Evolutionary conservation across 2,329 filamentous ascomycete species (phyloP).

Genomic region (Fusarium sp.): DNA sequence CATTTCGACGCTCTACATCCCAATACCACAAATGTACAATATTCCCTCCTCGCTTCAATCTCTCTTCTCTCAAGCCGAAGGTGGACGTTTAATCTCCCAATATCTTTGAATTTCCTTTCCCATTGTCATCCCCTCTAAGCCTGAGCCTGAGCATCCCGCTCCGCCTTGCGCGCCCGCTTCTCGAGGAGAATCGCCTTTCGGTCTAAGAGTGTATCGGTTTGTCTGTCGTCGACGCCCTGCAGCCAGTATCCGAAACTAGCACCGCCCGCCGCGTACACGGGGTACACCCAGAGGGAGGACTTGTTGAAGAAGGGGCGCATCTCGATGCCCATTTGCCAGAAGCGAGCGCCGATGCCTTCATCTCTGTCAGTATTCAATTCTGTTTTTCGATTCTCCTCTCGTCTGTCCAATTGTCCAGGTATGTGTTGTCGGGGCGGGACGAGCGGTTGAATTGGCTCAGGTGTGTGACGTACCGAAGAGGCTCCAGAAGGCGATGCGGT

Average conservation of each 20-base stretch:
- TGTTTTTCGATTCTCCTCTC: neutral
- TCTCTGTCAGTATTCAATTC: conserved; percentile 25
- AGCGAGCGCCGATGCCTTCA: conserved; percentile 86
- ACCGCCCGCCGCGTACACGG: conserved; percentile 85
- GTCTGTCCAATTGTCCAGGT: neutral
- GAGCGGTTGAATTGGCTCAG: conserved; percentile 33
- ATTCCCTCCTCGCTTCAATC: conserved; percentile 18
- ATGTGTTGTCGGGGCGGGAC: conserved; percentile 7
- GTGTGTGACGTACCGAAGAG: conserved; percentile 78
- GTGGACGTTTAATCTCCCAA: conserved; percentile 15
- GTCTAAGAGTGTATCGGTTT: conserved; percentile 80
- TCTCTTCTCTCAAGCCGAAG: conserved; percentile 12
- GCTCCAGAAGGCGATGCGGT: conserved; percentile 82
- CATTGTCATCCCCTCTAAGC: conserved; percentile 31
- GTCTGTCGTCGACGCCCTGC: conserved; percentile 86
- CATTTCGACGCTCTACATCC: conserved; percentile 46
- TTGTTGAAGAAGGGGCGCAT: conserved; percentile 94
- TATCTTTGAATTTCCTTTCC: conserved; percentile 25
- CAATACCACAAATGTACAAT: conserved; percentile 46
- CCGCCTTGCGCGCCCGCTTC: conserved; percentile 80
- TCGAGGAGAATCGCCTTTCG: conserved; percentile 85
- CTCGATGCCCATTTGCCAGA: conserved; percentile 98
- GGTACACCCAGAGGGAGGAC: conserved; percentile 90
- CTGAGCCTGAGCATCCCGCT: conserved; percentile 53
- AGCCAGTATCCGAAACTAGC: conserved; percentile 98